Evolutionary conservation across 805 yeast species (phyloP).

Genomic region (Kregervanrija delftensis): DNA sequence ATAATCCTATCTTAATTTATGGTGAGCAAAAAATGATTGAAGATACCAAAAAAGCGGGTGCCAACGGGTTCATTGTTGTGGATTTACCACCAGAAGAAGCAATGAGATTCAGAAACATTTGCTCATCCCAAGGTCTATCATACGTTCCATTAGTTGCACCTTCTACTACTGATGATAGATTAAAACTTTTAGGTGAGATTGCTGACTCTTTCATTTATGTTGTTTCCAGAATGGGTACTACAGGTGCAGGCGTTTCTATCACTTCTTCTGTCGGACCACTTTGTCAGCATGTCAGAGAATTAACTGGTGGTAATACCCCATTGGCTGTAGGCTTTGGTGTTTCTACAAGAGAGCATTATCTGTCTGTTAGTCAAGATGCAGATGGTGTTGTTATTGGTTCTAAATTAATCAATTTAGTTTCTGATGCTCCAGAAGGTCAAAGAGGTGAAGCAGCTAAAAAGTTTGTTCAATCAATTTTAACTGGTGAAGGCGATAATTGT

Average conservation of each 20-base stretch:
- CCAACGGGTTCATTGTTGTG: conserved; percentile 88
- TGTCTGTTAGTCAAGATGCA: conserved; percentile 68
- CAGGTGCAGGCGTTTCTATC: conserved; percentile 77
- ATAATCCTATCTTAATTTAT: conserved; percentile 83
- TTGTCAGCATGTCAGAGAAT: conserved; percentile 66
- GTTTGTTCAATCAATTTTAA: conserved; percentile 65
- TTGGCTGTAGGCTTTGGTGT: conserved; percentile 97
- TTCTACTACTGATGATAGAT: conserved; percentile 86
- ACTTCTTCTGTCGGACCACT: conserved; percentile 57
- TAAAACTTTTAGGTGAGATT: conserved; percentile 67
- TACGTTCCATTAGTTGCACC: conserved; percentile 96
- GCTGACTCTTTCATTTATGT: conserved; percentile 96
- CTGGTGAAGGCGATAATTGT: conserved; percentile 38
- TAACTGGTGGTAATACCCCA: conserved; percentile 69
- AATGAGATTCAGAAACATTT: conserved; percentile 67
- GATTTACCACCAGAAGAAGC: conserved; percentile 99
- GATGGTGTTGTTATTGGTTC: conserved; percentile 98
- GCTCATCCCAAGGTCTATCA: conserved; percentile 62
- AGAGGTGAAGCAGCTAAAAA: conserved; percentile 58
- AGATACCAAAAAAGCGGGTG: conserved; percentile 84
- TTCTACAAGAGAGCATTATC: conserved; percentile 84
- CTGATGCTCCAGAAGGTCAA: conserved; percentile 52
- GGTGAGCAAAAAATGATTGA: conserved; percentile 81
- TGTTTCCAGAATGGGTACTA: conserved; percentile 96
- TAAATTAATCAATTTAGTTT: conserved; percentile 65